Base-by-base conservation (phyloP, 2,329 filamentous ascomycete species). In the Podosphaera xanthii region DNA sequence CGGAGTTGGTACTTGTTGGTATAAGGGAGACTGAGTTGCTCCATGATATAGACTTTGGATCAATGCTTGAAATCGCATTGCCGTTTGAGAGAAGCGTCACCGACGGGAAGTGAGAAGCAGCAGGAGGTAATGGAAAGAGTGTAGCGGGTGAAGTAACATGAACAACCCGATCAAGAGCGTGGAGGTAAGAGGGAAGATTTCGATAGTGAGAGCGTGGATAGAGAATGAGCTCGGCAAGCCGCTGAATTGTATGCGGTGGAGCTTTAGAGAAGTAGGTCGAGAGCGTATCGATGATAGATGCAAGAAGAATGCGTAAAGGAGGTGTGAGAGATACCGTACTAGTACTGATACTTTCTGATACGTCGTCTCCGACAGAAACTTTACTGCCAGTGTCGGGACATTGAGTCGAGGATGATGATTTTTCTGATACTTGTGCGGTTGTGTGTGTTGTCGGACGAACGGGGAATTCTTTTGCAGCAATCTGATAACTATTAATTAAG, bases 191-290 rank as follows among this genome's bases (percentile, higher is more conserved):
- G 0, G 87, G 81, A 2, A 97, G 77, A 58, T 82, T 85, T 62
- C 79, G 81, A 73, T 97, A 96, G 71, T 95, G 86, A 59, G 77
- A 77, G 61, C 76, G 83, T 0, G 92, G 92, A 34, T 76, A 72
- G 42, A 94, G 75, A 3, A 95, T 75, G 36, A 97, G 82, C 74
- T 98, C 92, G 31, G 89, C 82, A 31, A 98, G 78, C 46, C 92
- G 85, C 72, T 98, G 92, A 62, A 96, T 79, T 2, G 92, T 97
- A 70, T 97, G 88, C 0, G 92, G 92, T 0, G 92, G 91, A 65
- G 86, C 79, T 2, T 75, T 74, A 31, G 79, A 69, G 71, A 98
- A 98, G 64, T 78, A 79, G 2, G 74, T 75, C 57, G 72, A 75
- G 46, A 95, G 74, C 14, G 83, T 81, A 4, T 71, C 70, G 46